These are phyloP conservation scores for Eucalyptus grandis DNA, from an alignment of 345 rosid genomes.

Conservation along the genomic window DNA sequence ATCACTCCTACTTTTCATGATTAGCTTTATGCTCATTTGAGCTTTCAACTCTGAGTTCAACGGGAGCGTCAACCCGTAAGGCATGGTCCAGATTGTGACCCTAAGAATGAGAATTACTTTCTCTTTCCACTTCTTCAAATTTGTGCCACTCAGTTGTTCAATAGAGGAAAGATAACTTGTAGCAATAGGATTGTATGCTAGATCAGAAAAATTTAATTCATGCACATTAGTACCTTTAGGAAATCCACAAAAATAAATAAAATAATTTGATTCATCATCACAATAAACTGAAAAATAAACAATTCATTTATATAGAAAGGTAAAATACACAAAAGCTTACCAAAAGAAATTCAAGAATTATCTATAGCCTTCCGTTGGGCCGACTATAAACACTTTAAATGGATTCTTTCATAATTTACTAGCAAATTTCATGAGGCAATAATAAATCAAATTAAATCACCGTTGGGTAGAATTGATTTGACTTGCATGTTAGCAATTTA, in stretches of 20 bases:
- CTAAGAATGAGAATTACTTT: not conserved
- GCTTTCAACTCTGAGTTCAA: not conserved
- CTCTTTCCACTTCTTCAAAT: not conserved
- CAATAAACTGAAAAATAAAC: not conserved
- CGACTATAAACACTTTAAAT: not conserved
- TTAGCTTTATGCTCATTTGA: too few species aligned
- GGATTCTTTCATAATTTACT: not conserved
- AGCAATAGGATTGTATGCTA: not conserved
- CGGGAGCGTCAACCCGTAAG: fast-evolving
- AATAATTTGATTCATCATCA: not conserved
- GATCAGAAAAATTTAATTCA: not conserved
- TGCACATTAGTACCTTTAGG: not conserved
- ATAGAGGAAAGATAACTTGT: not conserved
- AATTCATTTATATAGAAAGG: too few species aligned
- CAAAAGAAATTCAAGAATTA: not conserved
- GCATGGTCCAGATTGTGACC: not conserved
- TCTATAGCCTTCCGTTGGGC: not conserved
- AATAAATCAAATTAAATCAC: not conserved
- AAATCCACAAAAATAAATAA: not conserved
- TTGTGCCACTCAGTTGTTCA: not conserved
- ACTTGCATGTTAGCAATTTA: not conserved
- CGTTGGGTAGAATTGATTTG: not conserved
- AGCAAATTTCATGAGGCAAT: not conserved
- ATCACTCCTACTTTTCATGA: not conserved
- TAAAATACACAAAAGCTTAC: not conserved